Base-by-base conservation (phyloP, 2,329 filamentous ascomycete species). In the Periconia sp. region DNA sequence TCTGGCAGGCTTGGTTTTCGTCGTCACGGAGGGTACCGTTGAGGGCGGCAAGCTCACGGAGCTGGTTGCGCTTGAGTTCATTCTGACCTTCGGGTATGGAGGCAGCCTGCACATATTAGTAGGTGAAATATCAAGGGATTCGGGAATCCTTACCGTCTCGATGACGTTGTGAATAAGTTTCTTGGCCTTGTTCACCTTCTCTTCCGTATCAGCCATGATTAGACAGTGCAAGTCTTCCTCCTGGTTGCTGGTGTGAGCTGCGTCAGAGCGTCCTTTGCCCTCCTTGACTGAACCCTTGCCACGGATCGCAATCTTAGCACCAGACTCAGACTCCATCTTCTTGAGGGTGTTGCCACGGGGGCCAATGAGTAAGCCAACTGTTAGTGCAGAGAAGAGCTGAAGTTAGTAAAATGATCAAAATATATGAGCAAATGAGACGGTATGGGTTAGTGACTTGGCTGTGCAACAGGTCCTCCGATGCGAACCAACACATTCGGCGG, bases 281-380 rank as follows among this genome's bases (percentile, higher is more conserved):
- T 99, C 94, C 76, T 99, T 99, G 71, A 99, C 94, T 64, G 94
- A 99, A 71, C 94, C 94, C 77, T 99, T 99, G 79, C 94, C 94
- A 75, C 94, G 92, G 70, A 99, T 99, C 60, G 94, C 94, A 78
- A 99, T 99, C 76, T 99, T 99, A 72, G 94, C 94, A 54, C 87
- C 87, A 43, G 94, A 99, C 76, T 99, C 92, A 67, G 87, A 84
- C 73, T 99, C 94, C 94, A 99, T 99, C 75, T 96, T 99, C 80
- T 99, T 99, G 70, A 99, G 78, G 60, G 94, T 99, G 73, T 99
- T 99, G 77, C 94, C 94, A 92, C 94, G 94, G 76, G 94, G 94
- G 76, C 94, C 94, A 85, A 99, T 99, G 75, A 99, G 91, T 83
- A 99, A 86, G 77, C 94, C 94, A 85, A 99, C 94, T 99, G 74